These are phyloP conservation scores for Leishmania arabica DNA, from an alignment of 208 protist genomes.

Conservation along the genomic window DNA sequence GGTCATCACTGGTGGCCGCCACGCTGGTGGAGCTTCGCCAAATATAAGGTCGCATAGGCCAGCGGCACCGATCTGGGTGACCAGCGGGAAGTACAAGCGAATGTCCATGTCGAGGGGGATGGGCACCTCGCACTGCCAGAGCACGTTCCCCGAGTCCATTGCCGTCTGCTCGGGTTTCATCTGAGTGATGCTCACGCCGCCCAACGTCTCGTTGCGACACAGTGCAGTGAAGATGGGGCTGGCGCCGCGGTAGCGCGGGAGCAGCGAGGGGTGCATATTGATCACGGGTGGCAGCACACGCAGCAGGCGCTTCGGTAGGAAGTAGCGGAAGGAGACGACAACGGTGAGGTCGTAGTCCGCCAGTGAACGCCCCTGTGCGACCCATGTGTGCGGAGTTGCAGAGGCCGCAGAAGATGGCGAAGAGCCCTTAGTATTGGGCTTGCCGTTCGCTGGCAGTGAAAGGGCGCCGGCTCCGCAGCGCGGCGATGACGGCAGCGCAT, in stretches of 20 bases:
- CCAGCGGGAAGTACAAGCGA: slow-evolving; percentile 81
- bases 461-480: not conserved
- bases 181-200: slow-evolving; percentile 82
- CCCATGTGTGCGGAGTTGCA: slow-evolving; percentile 29
- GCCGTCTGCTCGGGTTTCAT: slow-evolving; percentile 44
- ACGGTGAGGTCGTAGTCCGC: slow-evolving; percentile 73
- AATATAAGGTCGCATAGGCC: slow-evolving; percentile 81
- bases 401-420: not conserved
- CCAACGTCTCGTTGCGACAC: slow-evolving; percentile 61
- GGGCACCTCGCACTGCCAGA: slow-evolving; percentile 75
- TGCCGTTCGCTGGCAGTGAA: not conserved
- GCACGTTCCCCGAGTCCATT: slow-evolving; percentile 84
- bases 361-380: slow-evolving; percentile 36
- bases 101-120: slow-evolving; percentile 74
- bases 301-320: slow-evolving; percentile 66
- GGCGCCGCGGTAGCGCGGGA: slow-evolving; percentile 87
- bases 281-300: slow-evolving; percentile 68
- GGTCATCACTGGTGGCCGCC: not conserved
- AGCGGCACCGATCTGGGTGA: slow-evolving; percentile 68
- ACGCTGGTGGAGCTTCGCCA: slow-evolving; percentile 33
- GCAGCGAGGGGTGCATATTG: slow-evolving; percentile 90
- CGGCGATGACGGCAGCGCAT: not conserved
- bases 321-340: slow-evolving; percentile 91
- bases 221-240: slow-evolving; percentile 90
- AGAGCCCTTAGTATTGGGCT: not conserved